Evolutionary conservation across 257 asterid species (phyloP).

Genomic region (Voacanga thouarsii): DNA sequence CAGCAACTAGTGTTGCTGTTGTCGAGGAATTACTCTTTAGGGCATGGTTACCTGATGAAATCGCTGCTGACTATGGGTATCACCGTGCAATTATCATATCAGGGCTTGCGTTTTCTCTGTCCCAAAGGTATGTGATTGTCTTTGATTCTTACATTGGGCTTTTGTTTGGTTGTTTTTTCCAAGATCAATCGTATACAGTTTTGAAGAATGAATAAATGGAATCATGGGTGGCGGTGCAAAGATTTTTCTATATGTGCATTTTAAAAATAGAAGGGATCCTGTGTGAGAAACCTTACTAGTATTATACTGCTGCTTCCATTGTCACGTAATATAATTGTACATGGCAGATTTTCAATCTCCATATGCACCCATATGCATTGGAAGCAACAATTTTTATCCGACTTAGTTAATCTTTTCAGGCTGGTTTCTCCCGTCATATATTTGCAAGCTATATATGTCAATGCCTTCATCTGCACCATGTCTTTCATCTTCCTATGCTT

Average conservation of each 20-base stretch:
- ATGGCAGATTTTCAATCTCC: too few species aligned
- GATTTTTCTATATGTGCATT: not conserved
- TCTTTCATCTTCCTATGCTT: not conserved
- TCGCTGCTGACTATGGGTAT: constrained; percentile 77
- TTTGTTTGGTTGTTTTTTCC: not conserved
- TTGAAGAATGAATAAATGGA: not conserved
- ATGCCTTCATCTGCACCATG: not conserved
- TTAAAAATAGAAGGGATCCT: not conserved
- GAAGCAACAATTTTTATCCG: not conserved
- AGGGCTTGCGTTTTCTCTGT: constrained; percentile 71
- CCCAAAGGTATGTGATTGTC: constrained; percentile 55
- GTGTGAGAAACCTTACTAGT: not conserved
- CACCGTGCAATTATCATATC: constrained; percentile 69
- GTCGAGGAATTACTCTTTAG: constrained; percentile 89
- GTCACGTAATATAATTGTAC: not conserved
- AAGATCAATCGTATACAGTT: not conserved
- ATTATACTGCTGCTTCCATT: not conserved
- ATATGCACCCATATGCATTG: not conserved
- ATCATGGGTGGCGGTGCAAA: not conserved
- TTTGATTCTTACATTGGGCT: constrained; percentile 9
- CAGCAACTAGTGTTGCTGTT: constrained; percentile 63
- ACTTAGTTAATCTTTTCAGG: not conserved
- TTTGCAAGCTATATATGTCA: not conserved
- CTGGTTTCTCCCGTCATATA: not conserved
- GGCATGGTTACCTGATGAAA: constrained; percentile 95